Evolutionary conservation across 768 basidiomycete species (phyloP), one percentile per base, ranked within the genome.

Genomic region (Podaxis sp.): DNA sequence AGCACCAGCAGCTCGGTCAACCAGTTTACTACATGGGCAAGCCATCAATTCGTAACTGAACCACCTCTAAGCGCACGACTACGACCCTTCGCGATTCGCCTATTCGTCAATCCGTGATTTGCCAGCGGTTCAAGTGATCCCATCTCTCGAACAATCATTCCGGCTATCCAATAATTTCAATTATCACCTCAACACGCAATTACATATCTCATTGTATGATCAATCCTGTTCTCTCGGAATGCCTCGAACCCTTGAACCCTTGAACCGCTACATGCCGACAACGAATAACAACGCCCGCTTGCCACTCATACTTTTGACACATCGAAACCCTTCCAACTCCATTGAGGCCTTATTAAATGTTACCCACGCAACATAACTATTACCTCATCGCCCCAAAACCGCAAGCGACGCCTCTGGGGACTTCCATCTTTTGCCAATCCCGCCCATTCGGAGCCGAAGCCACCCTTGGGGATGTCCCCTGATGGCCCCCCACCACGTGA

Each of bases 401-500:
- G 33, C 28, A 22, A 58, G 20, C 36, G 37, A 50, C 46, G 17
- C 58, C 20, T 38, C 51, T 40, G 33, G 58, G 58, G 12, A 24
- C 7, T n/a, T 37, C 49, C 40, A 51, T 37, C 11, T 30, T 24
- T 40, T 6, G 20, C 20, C 36, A 24, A 50, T 38, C n/a, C 36
- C 37, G 20, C 46, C 46, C 30, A 22, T 17, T 33, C 57, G 48
- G 48, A 58, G 57, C 58, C 58, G 58, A 51, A 40, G 28, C 28
- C 22, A 15, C 38, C 57, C 20, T 30, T 36, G 37, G 22, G 37
- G 10, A 40, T 22, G 33, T 36, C 20, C 12, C n/a, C n/a, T n/a
- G n/a, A n/a, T n/a, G n/a, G n/a, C n/a, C n/a, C n/a, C 13, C 24
- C 33, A 15, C 58, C 36, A 59, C 49, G 57, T 58, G 57, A 58